Conservation (phyloP, 495 filamentous ascomycete genomes). For the Monascus purpureus region DNA sequence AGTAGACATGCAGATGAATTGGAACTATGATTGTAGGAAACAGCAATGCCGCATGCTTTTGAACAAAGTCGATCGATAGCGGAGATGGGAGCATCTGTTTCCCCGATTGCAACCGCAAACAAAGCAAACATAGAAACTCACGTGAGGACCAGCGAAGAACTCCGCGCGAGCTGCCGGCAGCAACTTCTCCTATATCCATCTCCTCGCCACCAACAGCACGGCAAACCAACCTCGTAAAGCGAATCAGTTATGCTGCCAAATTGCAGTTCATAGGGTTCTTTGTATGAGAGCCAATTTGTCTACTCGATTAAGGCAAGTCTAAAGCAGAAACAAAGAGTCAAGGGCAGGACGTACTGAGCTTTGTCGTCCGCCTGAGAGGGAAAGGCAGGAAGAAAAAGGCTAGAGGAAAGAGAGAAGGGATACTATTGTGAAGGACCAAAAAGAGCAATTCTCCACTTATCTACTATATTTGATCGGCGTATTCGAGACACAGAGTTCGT, state of each 20-base stretch:
- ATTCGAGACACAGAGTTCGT: conserved; percentile 10
- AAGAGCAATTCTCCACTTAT: conserved; percentile 8
- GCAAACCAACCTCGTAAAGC: conserved; percentile 24
- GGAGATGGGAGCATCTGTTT: too few species aligned
- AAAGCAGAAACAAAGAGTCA: conserved; percentile 5
- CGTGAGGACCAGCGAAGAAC: too few species aligned
- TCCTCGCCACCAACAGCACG: neutral
- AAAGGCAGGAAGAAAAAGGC: conserved; percentile 8
- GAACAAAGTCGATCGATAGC: too few species aligned
- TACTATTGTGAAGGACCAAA: conserved; percentile 4
- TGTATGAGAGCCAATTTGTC: conserved; percentile 23
- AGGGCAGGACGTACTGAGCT: conserved; percentile 6
- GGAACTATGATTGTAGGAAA: too few species aligned
- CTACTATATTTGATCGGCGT: conserved; percentile 14
- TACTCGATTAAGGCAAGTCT: conserved; percentile 17
- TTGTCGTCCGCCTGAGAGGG: neutral
- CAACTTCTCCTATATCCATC: neutral
- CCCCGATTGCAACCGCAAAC: too few species aligned
- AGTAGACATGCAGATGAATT: too few species aligned
- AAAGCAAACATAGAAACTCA: too few species aligned
- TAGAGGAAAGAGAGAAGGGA: conserved; percentile 4
- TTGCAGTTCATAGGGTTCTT: conserved; percentile 21
- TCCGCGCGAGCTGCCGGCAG: too few species aligned
- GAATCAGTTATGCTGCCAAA: conserved; percentile 27
- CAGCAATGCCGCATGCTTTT: too few species aligned